Evolutionary conservation across 768 basidiomycete species (phyloP).

Genomic region (Lactifluus echinatus): DNA sequence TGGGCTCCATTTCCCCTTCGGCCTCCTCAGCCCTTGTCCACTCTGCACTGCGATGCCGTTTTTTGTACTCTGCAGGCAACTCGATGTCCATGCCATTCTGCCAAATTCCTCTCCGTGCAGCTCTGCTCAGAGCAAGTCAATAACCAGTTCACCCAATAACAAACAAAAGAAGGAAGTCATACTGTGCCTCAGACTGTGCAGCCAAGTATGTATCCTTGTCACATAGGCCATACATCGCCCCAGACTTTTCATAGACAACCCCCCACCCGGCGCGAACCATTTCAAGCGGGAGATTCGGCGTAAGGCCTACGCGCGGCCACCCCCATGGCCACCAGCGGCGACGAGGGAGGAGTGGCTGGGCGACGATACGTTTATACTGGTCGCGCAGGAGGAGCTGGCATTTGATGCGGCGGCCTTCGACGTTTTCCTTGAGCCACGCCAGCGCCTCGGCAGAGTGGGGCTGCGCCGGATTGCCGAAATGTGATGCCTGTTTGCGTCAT

Average conservation of each 20-base stretch:
- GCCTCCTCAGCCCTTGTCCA: background rate
- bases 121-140: background rate
- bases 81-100: constrained; percentile 26
- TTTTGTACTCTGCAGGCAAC: constrained; percentile 38
- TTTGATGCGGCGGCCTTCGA: constrained; percentile 52
- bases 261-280: constrained; percentile 79
- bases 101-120: constrained; percentile 36
- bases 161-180: constrained; percentile 20
- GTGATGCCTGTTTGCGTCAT: constrained; percentile 42
- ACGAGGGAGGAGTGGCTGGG: constrained; percentile 49
- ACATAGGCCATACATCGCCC: constrained; percentile 69
- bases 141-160: background rate
- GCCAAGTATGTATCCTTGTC: constrained; percentile 56
- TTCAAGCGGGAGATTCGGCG: constrained; percentile 39
- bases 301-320: constrained; percentile 34
- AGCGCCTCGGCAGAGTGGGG: constrained; percentile 66
- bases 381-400: constrained; percentile 71
- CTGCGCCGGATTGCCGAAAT: constrained; percentile 79
- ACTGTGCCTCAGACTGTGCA: constrained; percentile 64
- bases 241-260: constrained; percentile 64
- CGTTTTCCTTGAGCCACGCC: constrained; percentile 52
- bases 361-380: constrained; percentile 78
- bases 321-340: constrained; percentile 44
- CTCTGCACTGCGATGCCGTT: constrained; percentile 21
- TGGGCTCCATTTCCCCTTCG: background rate